Conservation (phyloP, 202 grass and related monocot species). For the Panicum hallii region DNA sequence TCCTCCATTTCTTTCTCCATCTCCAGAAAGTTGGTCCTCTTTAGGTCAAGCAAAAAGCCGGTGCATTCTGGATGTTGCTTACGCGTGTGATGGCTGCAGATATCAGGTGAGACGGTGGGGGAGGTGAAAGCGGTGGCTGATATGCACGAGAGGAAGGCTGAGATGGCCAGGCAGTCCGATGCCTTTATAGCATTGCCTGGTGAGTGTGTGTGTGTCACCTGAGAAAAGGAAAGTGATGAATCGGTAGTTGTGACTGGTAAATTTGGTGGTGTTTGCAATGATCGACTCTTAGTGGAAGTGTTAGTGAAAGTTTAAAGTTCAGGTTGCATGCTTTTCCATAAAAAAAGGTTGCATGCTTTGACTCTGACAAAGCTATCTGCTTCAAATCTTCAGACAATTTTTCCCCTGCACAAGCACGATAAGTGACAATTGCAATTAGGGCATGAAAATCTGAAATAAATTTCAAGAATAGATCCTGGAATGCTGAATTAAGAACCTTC, state of each 20-base stretch:
- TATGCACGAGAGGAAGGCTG: slow-evolving; percentile 77
- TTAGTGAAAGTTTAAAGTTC: slow-evolving; percentile 38
- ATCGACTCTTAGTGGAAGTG: slow-evolving; percentile 11
- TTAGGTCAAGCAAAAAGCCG: slow-evolving; percentile 29
- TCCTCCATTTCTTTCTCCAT: slow-evolving; percentile 41
- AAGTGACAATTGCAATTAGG: slow-evolving; percentile 4
- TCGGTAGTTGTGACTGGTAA: slow-evolving; percentile 29
- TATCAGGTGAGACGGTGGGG: slow-evolving; percentile 69
- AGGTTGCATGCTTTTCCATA: slow-evolving; percentile 29
- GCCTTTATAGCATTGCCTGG: slow-evolving; percentile 79
- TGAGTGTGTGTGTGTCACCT: slow-evolving; percentile 44
- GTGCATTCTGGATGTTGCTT: slow-evolving; percentile 7
- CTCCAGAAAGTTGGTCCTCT: slow-evolving; percentile 38
- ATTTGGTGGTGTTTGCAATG: slow-evolving; percentile 32
- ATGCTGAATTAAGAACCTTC: background rate
- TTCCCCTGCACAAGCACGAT: background rate
- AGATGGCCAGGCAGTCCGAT: slow-evolving; percentile 69
- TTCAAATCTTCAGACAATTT: background rate
- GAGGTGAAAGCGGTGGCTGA: slow-evolving; percentile 65
- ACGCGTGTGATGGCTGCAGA: slow-evolving; percentile 47
- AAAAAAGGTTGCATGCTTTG: slow-evolving; percentile 33
- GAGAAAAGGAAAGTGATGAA: slow-evolving; percentile 17
- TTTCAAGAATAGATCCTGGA: background rate
- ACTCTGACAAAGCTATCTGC: slow-evolving; percentile 28
- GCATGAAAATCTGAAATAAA: background rate